Conservation (phyloP, 345 rosid species). For the Eucalyptus tenuipes region DNA sequence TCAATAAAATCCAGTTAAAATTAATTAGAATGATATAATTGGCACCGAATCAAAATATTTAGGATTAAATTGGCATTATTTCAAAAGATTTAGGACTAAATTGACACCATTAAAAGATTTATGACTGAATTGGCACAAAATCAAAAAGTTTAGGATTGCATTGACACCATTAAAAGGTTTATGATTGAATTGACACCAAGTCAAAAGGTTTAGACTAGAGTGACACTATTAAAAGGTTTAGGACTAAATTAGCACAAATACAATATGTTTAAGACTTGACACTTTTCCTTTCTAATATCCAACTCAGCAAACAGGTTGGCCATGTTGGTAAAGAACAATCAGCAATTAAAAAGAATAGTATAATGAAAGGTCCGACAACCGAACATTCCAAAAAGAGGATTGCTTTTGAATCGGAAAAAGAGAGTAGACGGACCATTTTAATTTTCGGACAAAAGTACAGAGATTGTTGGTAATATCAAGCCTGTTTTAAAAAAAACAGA, state of each 20-base stretch:
- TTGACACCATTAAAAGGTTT: too few relatives aligned
- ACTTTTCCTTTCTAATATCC: background rate
- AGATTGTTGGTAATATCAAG: background rate
- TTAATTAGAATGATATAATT: too few relatives aligned
- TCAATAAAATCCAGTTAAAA: fast-evolving
- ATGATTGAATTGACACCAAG: too few relatives aligned
- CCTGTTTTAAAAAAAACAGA: background rate
- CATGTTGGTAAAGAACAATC: background rate
- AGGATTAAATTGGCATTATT: too few relatives aligned
- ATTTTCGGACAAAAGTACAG: background rate
- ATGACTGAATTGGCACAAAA: fast-evolving
- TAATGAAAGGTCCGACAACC: background rate
- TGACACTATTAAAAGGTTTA: too few relatives aligned
- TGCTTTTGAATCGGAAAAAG: background rate
- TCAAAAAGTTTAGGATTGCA: fast-evolving
- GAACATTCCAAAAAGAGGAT: background rate
- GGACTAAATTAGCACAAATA: too few relatives aligned
- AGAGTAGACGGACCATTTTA: background rate
- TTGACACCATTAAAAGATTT: fast-evolving
- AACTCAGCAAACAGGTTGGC: background rate
- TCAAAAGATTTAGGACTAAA: too few relatives aligned
- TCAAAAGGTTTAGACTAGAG: too few relatives aligned
- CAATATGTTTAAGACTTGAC: fast-evolving
- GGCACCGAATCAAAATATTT: too few relatives aligned
- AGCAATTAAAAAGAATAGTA: background rate